phyloP scores from a whole-genome alignment of 192 early-diverging fungal genomes.

The Umbelopsis ramanniana region DNA sequence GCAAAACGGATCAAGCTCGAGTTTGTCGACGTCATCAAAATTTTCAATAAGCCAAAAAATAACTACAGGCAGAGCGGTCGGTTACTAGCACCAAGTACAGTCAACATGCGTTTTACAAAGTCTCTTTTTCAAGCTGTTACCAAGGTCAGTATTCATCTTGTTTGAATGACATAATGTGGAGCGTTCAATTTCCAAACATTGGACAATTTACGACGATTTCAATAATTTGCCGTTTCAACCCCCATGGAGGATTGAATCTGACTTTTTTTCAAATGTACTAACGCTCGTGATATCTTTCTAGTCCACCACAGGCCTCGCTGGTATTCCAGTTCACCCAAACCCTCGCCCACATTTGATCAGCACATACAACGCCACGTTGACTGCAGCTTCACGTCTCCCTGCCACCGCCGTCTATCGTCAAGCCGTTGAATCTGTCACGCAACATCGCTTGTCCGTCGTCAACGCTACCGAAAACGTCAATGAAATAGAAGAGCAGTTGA shows the following conservation, averaged over 20 bases:
- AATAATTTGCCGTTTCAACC: not conserved
- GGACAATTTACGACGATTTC: not conserved
- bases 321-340: constrained; percentile 84
- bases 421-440: constrained; percentile 76
- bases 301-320: constrained; percentile 83
- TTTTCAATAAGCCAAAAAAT: constrained; percentile 5
- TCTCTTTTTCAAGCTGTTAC: constrained; percentile 40
- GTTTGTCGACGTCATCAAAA: constrained; percentile 21
- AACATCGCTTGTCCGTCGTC: constrained; percentile 76
- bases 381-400: constrained; percentile 75
- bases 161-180: not conserved
- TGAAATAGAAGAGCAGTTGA: constrained; percentile 79
- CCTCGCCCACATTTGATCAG: constrained; percentile 85
- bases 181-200: not conserved
- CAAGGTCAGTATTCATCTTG: constrained; percentile 29
- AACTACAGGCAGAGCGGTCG: not conserved
- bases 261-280: not conserved
- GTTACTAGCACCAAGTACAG: not conserved
- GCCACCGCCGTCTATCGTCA: constrained; percentile 80
- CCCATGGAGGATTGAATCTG: not conserved
- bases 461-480: constrained; percentile 72
- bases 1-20: too few relatives aligned
- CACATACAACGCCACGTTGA: constrained; percentile 81
- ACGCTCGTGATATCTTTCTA: constrained; percentile 1
- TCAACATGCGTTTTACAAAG: constrained; percentile 38